Evolutionary conservation across 805 yeast species (phyloP), one percentile per base, ranked within the genome.

Genomic region (Metschnikowia similis): DNA sequence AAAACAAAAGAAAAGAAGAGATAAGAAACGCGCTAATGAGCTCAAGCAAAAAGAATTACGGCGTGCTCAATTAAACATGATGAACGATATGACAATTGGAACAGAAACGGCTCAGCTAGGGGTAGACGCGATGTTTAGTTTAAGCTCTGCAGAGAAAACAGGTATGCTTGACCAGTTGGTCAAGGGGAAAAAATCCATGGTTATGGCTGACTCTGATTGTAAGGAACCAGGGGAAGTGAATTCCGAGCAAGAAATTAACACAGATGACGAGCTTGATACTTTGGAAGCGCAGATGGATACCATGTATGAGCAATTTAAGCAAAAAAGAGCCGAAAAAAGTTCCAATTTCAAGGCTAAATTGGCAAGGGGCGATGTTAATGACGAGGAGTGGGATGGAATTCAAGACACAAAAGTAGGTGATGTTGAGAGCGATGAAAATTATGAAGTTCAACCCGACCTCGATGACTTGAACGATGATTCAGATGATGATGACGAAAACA

Each of bases 51-150:
- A 87, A 67, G 97, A 92, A 64, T 81, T 92, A 43, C 76, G 79
- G 44, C 82, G 98, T 72, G 85, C 89, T 87, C 97, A 94, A 71
- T 85, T 94, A 92, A 89, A 88, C 67, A 91, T 94, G 96, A 74
- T 87, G 51, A 88, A 97, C 6, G 96, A 96, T 62, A 81, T 79
- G 72, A 96, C 90, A 62, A 83, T 94, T 55, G 97, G 98, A 79
- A 76, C 89, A 48, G 99, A 94, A 65, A 96, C 97, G 14, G 92
- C 89, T 14, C 79, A 80, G 47, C 75, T 82, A 52, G 96, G 94
- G 35, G 76, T 85, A 48, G 91, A 87, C 51, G 79, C 91, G 1
- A 72, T 89, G 51, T 94, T 94, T 73, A 89, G 85, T 62, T 76
- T 94, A 65, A 85, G 83, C 61, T 70, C 80, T n/a, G 97, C 97